Evolutionary conservation across 148 eudicot genomes (phyloP), one percentile per base, ranked within the genome.

Genomic region (Chenopodium album): DNA sequence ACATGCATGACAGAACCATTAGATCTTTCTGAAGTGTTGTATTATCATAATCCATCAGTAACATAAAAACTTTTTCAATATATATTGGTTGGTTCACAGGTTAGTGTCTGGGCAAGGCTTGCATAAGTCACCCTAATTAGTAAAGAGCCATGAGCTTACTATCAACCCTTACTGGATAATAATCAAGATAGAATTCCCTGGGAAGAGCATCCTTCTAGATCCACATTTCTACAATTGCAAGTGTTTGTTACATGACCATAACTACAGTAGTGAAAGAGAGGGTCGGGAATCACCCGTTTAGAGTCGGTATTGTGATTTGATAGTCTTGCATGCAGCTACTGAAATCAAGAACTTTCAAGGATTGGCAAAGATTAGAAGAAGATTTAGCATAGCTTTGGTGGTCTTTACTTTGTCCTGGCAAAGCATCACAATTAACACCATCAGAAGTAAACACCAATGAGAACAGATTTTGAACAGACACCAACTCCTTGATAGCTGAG

Each of bases 221-320:
- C 41, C 52, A 22, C 37, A 41, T 41, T 54, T 46, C 19, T n/a
- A 75, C 44, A 14, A 52, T 41, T 48, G 41, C 23, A 44, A 75
- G 79, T 54, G 17, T 73, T 47, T 26, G 20, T 69, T 46, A 63
- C 80, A 41, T n/a, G 50, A 52, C 76, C 34, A 59, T 5, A 37
- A 37, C 44, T 37, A 37, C 44, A 37, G 44, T 37, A 37, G 0
- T 37, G 44, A 37, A 41, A 37, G 44, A 41, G 44, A 41, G 44
- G 31, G 76, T 44, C 4, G 44, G 63, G 47, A 84, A 63, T 83
- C 92, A 95, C 98, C 99, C 99, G 72, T 96, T 96, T 63, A 96
- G 87, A 44, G 98, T 92, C 71, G 99, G 99, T 79, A 96, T 84
- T 34, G 99, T 96, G 82, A 94, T 91, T 75, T 84, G 84, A 73